A percentile compares a stretch with the other conserved stretches of the same genome.
phyloP scores from a whole-genome alignment of 2,329 filamentous ascomycete species.

The Sporothrix protearum region DNA sequence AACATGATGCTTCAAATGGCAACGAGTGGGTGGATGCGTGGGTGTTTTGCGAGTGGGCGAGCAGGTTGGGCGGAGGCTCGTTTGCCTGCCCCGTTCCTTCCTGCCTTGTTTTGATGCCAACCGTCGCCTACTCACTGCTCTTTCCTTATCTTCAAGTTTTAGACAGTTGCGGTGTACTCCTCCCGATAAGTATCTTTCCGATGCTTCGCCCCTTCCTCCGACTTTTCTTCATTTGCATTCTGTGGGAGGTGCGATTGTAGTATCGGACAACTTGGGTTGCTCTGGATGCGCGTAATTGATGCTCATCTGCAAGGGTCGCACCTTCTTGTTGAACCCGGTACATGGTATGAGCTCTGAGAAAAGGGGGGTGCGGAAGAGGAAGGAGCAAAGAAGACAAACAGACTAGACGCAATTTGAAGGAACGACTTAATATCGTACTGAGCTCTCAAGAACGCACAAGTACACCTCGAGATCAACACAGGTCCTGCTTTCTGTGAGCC shows the following conservation, averaged over 20 bases:
- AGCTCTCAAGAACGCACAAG: neutral
- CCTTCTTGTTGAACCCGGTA: slow-evolving; percentile 3
- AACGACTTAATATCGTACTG: neutral
- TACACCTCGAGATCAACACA: neutral
- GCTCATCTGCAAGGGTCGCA: slow-evolving; percentile 7
- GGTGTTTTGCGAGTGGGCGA: no score
- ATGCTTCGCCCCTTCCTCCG: neutral
- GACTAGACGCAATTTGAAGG: neutral
- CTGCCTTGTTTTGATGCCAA: neutral
- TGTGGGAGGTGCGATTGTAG: neutral
- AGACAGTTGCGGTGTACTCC: neutral
- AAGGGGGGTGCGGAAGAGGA: neutral
- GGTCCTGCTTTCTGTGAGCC: neutral
- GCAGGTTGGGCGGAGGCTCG: neutral
- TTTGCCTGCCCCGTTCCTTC: neutral
- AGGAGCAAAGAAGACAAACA: neutral
- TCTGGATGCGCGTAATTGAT: neutral
- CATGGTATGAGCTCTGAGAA: neutral
- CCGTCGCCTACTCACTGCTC: neutral
- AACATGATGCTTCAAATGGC: neutral
- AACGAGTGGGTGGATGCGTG: neutral
- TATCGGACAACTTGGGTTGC: neutral
- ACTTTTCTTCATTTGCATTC: neutral
- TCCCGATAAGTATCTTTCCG: neutral
- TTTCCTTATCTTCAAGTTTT: neutral